phyloP scores from a whole-genome alignment of 2,329 filamentous ascomycete genomes.

The Sphaceloma murrayae region DNA sequence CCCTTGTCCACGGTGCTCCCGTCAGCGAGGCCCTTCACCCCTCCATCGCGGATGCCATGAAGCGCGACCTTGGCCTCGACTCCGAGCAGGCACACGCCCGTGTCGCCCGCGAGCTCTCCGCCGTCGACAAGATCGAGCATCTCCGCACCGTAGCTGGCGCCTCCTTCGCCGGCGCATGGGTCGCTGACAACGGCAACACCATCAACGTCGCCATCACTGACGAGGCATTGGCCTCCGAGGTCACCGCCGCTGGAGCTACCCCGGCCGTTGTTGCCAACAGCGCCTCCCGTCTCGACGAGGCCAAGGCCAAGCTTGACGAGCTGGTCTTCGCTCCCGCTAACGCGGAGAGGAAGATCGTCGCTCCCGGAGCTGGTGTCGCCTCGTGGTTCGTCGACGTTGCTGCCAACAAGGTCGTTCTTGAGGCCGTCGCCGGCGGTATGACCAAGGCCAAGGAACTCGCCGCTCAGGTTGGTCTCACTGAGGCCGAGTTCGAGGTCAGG shows the following conservation, averaged over 20 bases:
- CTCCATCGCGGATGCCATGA: constrained; percentile 3
- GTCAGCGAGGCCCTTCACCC: constrained; percentile 1
- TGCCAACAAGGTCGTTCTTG: constrained; percentile 11
- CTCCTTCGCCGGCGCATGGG: constrained; percentile 10
- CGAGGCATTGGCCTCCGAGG: constrained; percentile 4
- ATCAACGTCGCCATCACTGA: constrained; percentile 10
- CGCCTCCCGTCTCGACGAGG: constrained; percentile 7
- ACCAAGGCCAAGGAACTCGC: constrained; percentile 1
- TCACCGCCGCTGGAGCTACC: constrained; percentile 8
- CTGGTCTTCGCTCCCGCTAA: constrained; percentile 1
- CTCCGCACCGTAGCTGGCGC: not conserved
- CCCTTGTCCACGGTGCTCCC: constrained; percentile 5
- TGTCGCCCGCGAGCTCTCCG: constrained; percentile 11
- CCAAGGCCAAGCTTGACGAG: constrained; percentile 5
- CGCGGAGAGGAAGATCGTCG: not conserved
- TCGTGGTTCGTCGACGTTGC: constrained; percentile 9
- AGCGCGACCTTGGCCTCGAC: constrained; percentile 10
- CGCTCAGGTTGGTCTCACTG: constrained; percentile 5
- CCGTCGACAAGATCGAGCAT: constrained; percentile 8
- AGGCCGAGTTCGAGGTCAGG: constrained; percentile 13
- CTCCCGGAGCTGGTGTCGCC: not conserved
- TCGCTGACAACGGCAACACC: constrained; percentile 11
- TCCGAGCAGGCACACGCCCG: constrained; percentile 4
- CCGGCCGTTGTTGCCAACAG: constrained; percentile 8
- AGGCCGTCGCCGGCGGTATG: not conserved